Evolutionary conservation across 2,329 filamentous ascomycete genomes (phyloP).

Genomic region (Fusarium mexicanum): DNA sequence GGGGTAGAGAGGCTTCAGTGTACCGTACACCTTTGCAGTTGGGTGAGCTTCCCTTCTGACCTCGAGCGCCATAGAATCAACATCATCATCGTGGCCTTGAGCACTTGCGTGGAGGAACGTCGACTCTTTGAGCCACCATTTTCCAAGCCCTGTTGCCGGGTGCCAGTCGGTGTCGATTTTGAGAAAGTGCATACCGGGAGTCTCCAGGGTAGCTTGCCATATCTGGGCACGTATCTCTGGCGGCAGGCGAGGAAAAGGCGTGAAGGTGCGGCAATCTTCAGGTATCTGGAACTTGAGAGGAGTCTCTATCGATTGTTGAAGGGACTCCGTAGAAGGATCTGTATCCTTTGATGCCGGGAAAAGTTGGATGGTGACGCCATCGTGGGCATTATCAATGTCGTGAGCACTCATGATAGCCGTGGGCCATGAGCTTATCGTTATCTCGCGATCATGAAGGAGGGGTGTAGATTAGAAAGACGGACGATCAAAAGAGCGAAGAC

Average conservation of each 20-base stretch:
- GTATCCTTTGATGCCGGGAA: background rate
- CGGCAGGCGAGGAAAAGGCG: constrained; percentile 47
- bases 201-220: constrained; percentile 46
- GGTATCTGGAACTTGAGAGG: constrained; percentile 48
- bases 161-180: constrained; percentile 39
- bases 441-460: constrained; percentile 32
- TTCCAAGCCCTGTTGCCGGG: constrained; percentile 17
- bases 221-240: constrained; percentile 49
- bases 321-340: background rate
- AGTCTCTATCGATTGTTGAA: background rate
- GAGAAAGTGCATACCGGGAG: constrained; percentile 51
- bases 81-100: constrained; percentile 25
- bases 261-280: constrained; percentile 45
- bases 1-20: constrained; percentile 41
- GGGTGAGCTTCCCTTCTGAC: constrained; percentile 38
- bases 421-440: constrained; percentile 35
- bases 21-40: constrained; percentile 23
- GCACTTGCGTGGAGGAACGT: background rate
- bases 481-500: background rate
- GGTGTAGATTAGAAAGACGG: background rate
- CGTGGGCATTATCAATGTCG: constrained; percentile 9
- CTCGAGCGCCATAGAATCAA: constrained; percentile 38
- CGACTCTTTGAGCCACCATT: constrained; percentile 37
- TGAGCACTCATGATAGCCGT: constrained; percentile 31
- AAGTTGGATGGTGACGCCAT: background rate